A percentile compares a stretch with the other conserved stretches of the same genome.
Evolutionary conservation across 148 eudicot species (phyloP).

Genomic region (Fagopyrum tataricum): DNA sequence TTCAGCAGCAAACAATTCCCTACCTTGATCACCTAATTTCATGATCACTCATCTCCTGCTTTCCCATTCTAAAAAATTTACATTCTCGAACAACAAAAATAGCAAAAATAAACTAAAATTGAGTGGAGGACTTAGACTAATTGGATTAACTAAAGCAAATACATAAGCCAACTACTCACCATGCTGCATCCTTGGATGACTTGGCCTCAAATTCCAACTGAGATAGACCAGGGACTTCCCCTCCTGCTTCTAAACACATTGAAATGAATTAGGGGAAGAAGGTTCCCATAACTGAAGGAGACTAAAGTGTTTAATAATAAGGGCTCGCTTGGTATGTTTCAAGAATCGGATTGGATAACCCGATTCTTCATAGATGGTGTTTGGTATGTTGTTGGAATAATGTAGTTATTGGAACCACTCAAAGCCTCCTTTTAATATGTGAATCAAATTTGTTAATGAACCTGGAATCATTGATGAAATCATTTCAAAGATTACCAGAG

Average conservation of each 20-base stretch:
- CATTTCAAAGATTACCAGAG: too few species aligned
- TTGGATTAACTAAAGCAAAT: background rate
- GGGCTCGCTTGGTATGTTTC: too few species aligned
- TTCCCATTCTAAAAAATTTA: background rate
- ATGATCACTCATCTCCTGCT: background rate
- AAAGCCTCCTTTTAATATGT: too few species aligned
- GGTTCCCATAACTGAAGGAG: background rate
- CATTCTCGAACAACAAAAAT: background rate
- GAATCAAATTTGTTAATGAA: too few species aligned
- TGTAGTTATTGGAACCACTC: too few species aligned
- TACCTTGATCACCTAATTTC: background rate
- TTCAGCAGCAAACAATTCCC: background rate
- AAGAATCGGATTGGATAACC: too few species aligned
- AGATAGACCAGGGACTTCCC: conserved; percentile 40
- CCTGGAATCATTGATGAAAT: too few species aligned
- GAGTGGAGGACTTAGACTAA: background rate
- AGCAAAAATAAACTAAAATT: background rate
- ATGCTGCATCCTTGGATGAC: conserved; percentile 76
- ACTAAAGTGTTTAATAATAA: background rate
- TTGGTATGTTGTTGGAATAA: too few species aligned
- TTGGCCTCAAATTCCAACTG: conserved; percentile 75
- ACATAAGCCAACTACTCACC: conserved; percentile 35
- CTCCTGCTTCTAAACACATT: conserved; percentile 32
- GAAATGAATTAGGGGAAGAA: conserved; percentile 5
- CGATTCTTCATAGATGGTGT: too few species aligned